These are phyloP conservation scores for Diplosphaera chodatii DNA, from an alignment of 139 green algal species.

Conservation along the genomic window DNA sequence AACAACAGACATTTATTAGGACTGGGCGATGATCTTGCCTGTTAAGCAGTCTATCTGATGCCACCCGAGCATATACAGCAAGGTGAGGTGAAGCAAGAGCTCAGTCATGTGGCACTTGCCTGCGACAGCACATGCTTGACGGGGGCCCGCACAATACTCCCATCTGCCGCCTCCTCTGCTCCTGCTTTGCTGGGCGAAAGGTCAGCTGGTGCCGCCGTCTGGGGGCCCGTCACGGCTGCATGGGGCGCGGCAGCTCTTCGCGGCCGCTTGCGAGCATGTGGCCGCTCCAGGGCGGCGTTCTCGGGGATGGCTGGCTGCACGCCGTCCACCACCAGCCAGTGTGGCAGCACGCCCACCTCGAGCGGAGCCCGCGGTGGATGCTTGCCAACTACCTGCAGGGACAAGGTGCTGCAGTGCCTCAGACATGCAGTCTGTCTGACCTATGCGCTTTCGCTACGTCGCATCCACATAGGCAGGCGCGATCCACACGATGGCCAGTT, in stretches of 20 bases:
- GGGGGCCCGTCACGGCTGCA: background rate
- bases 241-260: background rate
- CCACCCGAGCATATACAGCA: no score
- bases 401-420: background rate
- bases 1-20: no score
- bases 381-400: slow-evolving; percentile 31
- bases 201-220: slow-evolving; percentile 1
- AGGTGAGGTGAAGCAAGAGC: no score
- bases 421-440: no score
- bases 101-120: background rate
- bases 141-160: slow-evolving; percentile 38
- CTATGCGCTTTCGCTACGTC: no score
- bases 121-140: slow-evolving; percentile 68
- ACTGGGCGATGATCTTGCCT: no score
- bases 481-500: no score
- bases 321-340: slow-evolving; percentile 90
- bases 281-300: slow-evolving; percentile 50
- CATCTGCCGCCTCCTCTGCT: slow-evolving; percentile 4
- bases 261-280: slow-evolving; percentile 4
- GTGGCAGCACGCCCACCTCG: slow-evolving; percentile 64
- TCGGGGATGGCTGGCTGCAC: slow-evolving; percentile 83
- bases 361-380: slow-evolving; percentile 61
- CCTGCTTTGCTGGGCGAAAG: background rate
- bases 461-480: no score
- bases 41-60: no score